Base-by-base conservation (phyloP, 78 protist species). In the Mastigamoeba balamuthi region DNA sequence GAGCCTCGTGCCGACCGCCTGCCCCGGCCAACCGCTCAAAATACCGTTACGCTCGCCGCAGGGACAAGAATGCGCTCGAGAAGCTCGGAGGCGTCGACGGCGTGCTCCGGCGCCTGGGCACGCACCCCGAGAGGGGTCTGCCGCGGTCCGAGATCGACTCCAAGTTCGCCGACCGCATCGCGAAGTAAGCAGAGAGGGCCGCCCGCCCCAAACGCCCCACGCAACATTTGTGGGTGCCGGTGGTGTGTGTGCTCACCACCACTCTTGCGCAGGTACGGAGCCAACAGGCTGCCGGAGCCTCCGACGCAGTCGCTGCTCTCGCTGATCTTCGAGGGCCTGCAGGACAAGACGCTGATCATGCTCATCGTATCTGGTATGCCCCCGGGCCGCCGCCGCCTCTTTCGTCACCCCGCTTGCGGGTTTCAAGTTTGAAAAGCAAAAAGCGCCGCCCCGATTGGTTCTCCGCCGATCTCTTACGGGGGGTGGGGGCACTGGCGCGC, bases 311-410 rank as follows among this genome's bases (percentile, higher is more conserved):
- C 81, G 30, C 40, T 65, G 67, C 28, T 82, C 64, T 69, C 76
- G 1, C 52, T 39, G 72, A 35, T 77, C 25, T 1, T 41, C 4
- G 82, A 66, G 6, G 37, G 75, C 9, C 53, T 80, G 10, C 29
- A 71, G 64, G 87, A 87, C 37, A 76, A 43, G 52, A 81, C 82
- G 58, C 66, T 81, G 43, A 66, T 69, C 7, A 9, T 87, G 58
- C 75, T 87, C n/a, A 48, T 17, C 58, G 58, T 48, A 48, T n/a
- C n/a, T n/a, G n/a, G n/a, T n/a, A n/a, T n/a, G n/a, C n/a, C n/a
- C n/a, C n/a, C n/a, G n/a, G n/a, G n/a, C n/a, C n/a, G n/a, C n/a
- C n/a, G n/a, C n/a, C n/a, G n/a, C n/a, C n/a, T 8, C 38, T 37
- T 2, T 1, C 8, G 25, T n/a, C 74, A 0, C 77, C 84, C 4